Percentiles rank a stretch among this genome's conserved stretches.
These are phyloP conservation scores for Globisporangium radiosum DNA, from an alignment of 352 stramenopile genomes.

Conservation along the genomic window DNA sequence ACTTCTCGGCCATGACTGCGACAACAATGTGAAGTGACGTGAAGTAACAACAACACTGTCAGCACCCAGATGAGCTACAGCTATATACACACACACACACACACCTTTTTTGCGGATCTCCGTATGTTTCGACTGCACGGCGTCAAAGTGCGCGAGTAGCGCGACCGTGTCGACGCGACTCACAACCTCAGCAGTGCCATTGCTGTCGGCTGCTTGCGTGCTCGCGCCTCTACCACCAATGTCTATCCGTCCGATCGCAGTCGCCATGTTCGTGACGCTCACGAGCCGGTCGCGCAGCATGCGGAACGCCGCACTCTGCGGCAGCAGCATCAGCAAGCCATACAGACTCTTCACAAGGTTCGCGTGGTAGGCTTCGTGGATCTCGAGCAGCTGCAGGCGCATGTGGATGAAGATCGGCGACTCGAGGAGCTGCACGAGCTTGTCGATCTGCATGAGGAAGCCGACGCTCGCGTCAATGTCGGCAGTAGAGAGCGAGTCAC, in stretches of 20 bases:
- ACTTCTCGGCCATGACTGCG: slow-evolving; percentile 61
- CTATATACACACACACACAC: neutral
- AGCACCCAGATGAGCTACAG: neutral
- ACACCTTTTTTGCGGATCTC: slow-evolving; percentile 67
- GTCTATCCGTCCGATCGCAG: slow-evolving; percentile 71
- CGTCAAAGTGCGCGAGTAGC: slow-evolving; percentile 69
- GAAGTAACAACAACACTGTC: too few species aligned
- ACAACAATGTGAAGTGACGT: too few species aligned
- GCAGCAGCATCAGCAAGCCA: slow-evolving; percentile 96
- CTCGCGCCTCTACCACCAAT: slow-evolving; percentile 15
- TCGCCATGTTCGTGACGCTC: slow-evolving; percentile 86
- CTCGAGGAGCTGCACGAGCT: slow-evolving; percentile 98
- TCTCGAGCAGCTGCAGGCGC: slow-evolving; percentile 96
- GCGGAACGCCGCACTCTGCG: slow-evolving; percentile 87
- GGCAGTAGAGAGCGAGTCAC: slow-evolving; percentile 47
- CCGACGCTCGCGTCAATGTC: slow-evolving; percentile 95
- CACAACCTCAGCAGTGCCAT: slow-evolving; percentile 3
- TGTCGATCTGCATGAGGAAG: slow-evolving; percentile 99
- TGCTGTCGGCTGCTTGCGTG: slow-evolving; percentile 16
- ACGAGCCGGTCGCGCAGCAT: slow-evolving; percentile 78
- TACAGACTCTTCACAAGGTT: slow-evolving; percentile 97
- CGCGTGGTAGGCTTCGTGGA: slow-evolving; percentile 91
- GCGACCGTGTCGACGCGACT: slow-evolving; percentile 40
- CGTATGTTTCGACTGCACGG: slow-evolving; percentile 64
- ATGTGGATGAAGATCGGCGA: slow-evolving; percentile 99